Base-by-base conservation (phyloP, 768 basidiomycete species). In the Dendrothele bispora region DNA sequence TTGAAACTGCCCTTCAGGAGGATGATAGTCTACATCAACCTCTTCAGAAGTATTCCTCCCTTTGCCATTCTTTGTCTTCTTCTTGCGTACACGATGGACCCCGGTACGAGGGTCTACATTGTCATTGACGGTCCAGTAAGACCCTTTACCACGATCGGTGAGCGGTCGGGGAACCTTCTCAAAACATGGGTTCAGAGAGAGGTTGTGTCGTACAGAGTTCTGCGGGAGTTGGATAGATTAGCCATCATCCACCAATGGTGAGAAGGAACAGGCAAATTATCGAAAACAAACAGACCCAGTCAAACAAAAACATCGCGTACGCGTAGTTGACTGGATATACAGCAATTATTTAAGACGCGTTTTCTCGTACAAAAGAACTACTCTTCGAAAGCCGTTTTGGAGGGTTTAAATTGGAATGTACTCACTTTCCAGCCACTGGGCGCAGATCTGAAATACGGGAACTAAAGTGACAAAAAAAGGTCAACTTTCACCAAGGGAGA, bases 351-450 rank as follows among this genome's bases (percentile, higher is more conserved):
- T 49, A 34, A 45, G n/a, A 48, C 25, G 26, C 14, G 25, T 39
- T 25, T 54, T 40, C n/a, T 49, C 36, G 35, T 46, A 38, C 21
- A 48, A 18, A 48, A 30, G 22, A 43, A 34, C 27, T 30, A 22
- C 35, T 18, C n/a, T n/a, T n/a, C n/a, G 21, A 28, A 26, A 25
- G 48, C 38, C 41, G 39, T 28, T 38, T 18, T 28, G 14, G 14
- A 3, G 38, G 39, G 20, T 26, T 12, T 3, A 14, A 15, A 20
- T 22, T 2, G 7, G 28, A 30, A n/a, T 17, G 42, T 14, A 66
- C 84, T 78, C 59, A 90, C 90, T 76, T 93, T 93, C 91, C 91
- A 93, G n/a, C 91, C 91, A 51, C 84, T 83, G 29, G 90, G 89
- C 5, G 91, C 91, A 24, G 77, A 83, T 66, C 90, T 72, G 70